phyloP scores from a whole-genome alignment of 768 basidiomycete species.

The Cantharellus cinnabarinus region DNA sequence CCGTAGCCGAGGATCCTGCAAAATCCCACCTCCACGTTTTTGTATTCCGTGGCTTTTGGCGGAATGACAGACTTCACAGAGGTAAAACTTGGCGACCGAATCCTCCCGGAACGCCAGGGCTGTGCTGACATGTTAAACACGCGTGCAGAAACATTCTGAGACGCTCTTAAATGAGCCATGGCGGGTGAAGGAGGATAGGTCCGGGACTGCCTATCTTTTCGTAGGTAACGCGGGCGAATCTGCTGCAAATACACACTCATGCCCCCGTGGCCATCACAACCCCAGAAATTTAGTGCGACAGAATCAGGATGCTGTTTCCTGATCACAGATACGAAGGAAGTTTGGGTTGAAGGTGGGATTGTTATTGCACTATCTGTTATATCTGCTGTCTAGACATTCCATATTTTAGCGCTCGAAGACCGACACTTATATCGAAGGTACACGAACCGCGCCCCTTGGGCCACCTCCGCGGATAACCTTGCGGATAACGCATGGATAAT shows the following conservation, averaged over 20 bases:
- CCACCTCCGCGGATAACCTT: background rate
- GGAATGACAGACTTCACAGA: background rate
- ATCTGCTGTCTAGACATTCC: background rate
- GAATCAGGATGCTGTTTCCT: conserved; percentile 4
- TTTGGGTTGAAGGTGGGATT: conserved; percentile 5
- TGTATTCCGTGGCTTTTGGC: background rate
- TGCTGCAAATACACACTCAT: background rate
- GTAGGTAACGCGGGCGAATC: background rate
- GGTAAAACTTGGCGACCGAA: background rate
- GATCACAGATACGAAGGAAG: conserved; percentile 7
- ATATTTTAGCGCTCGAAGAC: conserved; percentile 1
- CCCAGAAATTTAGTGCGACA: background rate
- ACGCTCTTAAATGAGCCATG: background rate
- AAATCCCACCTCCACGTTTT: no score
- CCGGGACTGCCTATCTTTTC: background rate
- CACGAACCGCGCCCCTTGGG: background rate
- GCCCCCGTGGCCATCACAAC: background rate
- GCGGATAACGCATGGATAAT: background rate
- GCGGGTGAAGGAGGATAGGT: background rate
- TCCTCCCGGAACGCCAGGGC: background rate
- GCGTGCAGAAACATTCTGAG: background rate
- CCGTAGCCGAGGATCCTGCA: no score
- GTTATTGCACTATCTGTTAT: background rate
- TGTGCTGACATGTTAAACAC: background rate
- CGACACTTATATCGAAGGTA: conserved; percentile 4